Base-by-base conservation (phyloP, 1,284 basidiomycete genomes). In the Melampsora larici-populina region DNA sequence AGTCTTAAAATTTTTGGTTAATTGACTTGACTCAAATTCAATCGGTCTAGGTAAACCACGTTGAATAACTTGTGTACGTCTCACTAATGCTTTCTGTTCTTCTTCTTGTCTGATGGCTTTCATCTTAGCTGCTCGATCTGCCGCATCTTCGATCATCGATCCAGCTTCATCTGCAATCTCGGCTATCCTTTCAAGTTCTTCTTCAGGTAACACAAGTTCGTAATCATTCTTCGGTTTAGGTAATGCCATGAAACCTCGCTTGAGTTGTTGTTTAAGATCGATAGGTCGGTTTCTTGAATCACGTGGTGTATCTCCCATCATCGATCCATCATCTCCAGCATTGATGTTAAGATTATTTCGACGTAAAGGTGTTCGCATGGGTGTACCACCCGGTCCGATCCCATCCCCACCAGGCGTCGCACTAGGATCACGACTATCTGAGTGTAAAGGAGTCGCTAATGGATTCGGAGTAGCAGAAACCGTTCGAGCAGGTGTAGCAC, bases 181-280 rank as follows among this genome's bases (percentile, higher is more conserved):
- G 26, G 83, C 84, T 1, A 85, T 88, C 1, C 89, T 89, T 13
- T 88, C 89, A 18, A 87, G 88, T 78, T 94, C 93, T 31, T 92
- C 91, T 80, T 94, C 92, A 5, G 93, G 93, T 5, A 97, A 90
- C 31, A 96, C 88, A 62, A 99, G 86, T 84, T 99, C 95, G 82
- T 98, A 99, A 84, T 99, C 96, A 84, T 99, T 99, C 86, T 97
- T 94, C 0, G 97, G 95, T 80, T 90, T 90, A 0, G 97, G 97
- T 21, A 99, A 86, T 79, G 86, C 90, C 83, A 88, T 88, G 84
- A 99, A 97, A 0, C 92, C 92, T 24, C 90, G 88, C 81, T 90
- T 88, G 70, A 98, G 87, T 1, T 91, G 89, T 62, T 89, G 88
- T 82, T 91, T 91, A 15, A 88, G 87, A 55, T 87, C 87, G 24